Evolutionary conservation across 768 basidiomycete species (phyloP), one percentile per base, ranked within the genome.

Genomic region (Mycena rebaudengoi): DNA sequence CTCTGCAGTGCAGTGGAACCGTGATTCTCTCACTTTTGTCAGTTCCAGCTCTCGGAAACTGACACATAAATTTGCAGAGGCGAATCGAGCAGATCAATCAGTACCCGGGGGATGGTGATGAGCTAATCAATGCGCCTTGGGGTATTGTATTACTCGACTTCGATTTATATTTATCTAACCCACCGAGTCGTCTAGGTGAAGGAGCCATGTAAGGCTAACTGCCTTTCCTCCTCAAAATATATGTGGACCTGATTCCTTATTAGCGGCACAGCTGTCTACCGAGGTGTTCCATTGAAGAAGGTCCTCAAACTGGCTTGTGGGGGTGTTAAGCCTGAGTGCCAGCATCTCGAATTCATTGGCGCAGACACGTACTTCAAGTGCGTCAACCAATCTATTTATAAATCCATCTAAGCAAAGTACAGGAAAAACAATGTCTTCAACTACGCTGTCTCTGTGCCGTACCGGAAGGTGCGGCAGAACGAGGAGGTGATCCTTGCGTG

Each of bases 361-460:
- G 85, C 84, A 7, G 85, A 87, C 62, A 86, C 85, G 1, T 86
- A 86, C 70, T 85, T 85, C 77, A 84, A 84, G 85, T 82, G 37
- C 37, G 32, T 40, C 25, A 28, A 23, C 33, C 25, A 45, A 6
- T 53, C 18, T 46, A 1, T 29, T 14, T 40, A n/a, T 23, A 8
- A 28, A 13, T 13, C 55, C 30, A 13, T 44, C 25, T 23, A 21
- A 21, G 18, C 12, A n/a, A n/a, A 18, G 37, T 2, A n/a, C 58
- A 78, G 78, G 64, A 78, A 78, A 51, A 74, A 76, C 44, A 70
- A 75, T 10, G 75, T 76, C 12, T 77, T 72, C 63, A 80, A 79
- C 62, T 76, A 75, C 58, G 83, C 82, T 13, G 82, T 84, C n/a
- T 85, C 83, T 13, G 79, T 83, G 8, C 84, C 82, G 6, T 81